Conservation (phyloP, 106 monocot genomes). For the Apostasia ramifera region DNA sequence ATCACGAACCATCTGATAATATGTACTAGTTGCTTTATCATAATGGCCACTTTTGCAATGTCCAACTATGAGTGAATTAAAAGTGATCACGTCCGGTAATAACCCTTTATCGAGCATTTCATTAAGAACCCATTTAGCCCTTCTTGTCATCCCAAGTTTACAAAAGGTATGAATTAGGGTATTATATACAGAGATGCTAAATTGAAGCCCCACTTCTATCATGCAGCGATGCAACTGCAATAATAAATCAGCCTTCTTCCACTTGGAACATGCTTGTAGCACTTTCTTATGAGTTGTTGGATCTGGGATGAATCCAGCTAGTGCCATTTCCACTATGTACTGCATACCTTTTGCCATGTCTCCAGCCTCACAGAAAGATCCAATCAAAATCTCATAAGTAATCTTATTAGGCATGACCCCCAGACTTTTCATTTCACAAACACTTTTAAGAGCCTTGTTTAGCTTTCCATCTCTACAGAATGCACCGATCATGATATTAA, state of each 20-base stretch:
- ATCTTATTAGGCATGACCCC: slow-evolving; percentile 54
- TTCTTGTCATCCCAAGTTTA: slow-evolving; percentile 56
- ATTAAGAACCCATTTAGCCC: slow-evolving; percentile 37
- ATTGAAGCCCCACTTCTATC: slow-evolving; percentile 47
- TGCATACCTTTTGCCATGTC: slow-evolving; percentile 32
- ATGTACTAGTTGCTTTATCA: slow-evolving; percentile 53
- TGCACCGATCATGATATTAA: slow-evolving; percentile 65
- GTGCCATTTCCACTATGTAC: slow-evolving; percentile 62
- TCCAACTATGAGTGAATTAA: slow-evolving; percentile 67
- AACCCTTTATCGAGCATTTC: slow-evolving; percentile 65
- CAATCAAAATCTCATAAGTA: slow-evolving; percentile 60
- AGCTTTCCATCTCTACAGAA: slow-evolving; percentile 49
- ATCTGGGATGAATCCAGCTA: slow-evolving; percentile 30
- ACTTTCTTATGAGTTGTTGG: slow-evolving; percentile 46
- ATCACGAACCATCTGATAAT: slow-evolving; percentile 46
- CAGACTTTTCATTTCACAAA: slow-evolving; percentile 54
- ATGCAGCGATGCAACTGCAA: slow-evolving; percentile 44
- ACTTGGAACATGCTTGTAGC: slow-evolving; percentile 42
- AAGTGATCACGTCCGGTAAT: slow-evolving; percentile 42
- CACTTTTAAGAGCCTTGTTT: slow-evolving; percentile 41
- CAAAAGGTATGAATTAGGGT: slow-evolving; percentile 65
- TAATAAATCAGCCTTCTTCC: slow-evolving; percentile 41
- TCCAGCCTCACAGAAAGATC: slow-evolving; percentile 32
- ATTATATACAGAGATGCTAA: slow-evolving; percentile 49
- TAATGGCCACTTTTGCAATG: slow-evolving; percentile 64